phyloP scores from a whole-genome alignment of 345 rosid genomes.

The Sonneratia caseolaris region DNA sequence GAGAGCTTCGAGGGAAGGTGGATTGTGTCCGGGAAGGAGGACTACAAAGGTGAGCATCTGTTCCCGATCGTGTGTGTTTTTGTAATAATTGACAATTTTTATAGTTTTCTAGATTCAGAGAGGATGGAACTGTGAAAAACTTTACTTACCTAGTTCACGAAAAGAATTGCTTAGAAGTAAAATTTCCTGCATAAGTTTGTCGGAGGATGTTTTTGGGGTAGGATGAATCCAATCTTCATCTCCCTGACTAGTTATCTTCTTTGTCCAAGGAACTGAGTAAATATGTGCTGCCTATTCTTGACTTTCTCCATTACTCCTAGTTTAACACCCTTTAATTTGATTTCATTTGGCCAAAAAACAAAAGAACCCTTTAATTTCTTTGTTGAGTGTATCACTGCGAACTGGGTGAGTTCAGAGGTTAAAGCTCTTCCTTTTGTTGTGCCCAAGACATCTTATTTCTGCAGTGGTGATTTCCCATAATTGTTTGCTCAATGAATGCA shows the following conservation, averaged over 20 bases:
- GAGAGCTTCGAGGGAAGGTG: slow-evolving; percentile 15
- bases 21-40: slow-evolving; percentile 15
- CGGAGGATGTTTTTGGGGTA: neutral
- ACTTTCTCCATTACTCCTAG: neutral
- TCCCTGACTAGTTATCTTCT: neutral
- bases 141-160: neutral
- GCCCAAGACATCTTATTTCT: neutral
- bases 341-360: too few relatives aligned
- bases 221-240: neutral
- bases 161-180: neutral
- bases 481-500: neutral
- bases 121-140: neutral
- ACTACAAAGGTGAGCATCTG: slow-evolving; percentile 11
- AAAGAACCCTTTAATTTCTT: too few relatives aligned
- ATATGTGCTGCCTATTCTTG: neutral
- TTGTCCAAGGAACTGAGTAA: neutral
- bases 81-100: neutral
- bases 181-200: neutral
- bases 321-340: neutral
- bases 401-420: neutral
- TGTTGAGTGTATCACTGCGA: neutral
- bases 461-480: neutral
- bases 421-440: neutral
- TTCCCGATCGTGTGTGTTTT: neutral
- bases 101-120: neutral